Evolutionary conservation across 768 basidiomycete genomes (phyloP).

Genomic region (Pleurotus cornucopiae): DNA sequence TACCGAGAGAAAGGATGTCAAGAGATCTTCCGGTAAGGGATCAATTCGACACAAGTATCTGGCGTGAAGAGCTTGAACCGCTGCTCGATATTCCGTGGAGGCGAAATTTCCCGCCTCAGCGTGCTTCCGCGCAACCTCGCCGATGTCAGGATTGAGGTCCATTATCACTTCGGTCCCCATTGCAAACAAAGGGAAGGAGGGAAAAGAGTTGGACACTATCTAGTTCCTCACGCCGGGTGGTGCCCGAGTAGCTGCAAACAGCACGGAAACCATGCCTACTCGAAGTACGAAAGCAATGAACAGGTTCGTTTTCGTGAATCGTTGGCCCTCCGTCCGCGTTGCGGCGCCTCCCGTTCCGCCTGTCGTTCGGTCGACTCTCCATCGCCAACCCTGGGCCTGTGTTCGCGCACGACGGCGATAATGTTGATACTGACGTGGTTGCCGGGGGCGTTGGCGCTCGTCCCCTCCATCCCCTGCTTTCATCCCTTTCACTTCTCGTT

Average conservation of each 20-base stretch:
- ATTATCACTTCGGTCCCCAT: not conserved
- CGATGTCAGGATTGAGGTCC: not conserved
- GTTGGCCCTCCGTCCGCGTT: too few species aligned
- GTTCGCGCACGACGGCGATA: too few species aligned
- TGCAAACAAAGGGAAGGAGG: constrained; percentile 22
- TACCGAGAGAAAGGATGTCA: constrained; percentile 18
- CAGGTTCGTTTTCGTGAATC: too few species aligned
- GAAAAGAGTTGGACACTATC: constrained; percentile 26
- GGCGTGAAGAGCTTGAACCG: constrained; percentile 21
- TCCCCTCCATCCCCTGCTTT: too few species aligned
- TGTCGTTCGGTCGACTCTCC: too few species aligned
- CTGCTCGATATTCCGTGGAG: constrained; percentile 27
- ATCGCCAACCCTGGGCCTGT: too few species aligned
- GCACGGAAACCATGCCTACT: constrained; percentile 39
- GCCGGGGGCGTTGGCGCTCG: too few species aligned
- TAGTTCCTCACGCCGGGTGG: constrained; percentile 33
- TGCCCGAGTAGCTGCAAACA: constrained; percentile 33
- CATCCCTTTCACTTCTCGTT: too few species aligned
- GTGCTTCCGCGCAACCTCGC: not conserved
- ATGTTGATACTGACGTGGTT: too few species aligned
- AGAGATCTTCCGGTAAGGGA: constrained; percentile 29
- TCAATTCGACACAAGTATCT: constrained; percentile 29
- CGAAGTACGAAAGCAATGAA: not conserved
- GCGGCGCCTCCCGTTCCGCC: too few species aligned
- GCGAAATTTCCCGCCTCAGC: not conserved